These are phyloP conservation scores for Xylaria hypoxylon DNA, from an alignment of 2,329 filamentous ascomycete genomes.

Conservation along the genomic window DNA sequence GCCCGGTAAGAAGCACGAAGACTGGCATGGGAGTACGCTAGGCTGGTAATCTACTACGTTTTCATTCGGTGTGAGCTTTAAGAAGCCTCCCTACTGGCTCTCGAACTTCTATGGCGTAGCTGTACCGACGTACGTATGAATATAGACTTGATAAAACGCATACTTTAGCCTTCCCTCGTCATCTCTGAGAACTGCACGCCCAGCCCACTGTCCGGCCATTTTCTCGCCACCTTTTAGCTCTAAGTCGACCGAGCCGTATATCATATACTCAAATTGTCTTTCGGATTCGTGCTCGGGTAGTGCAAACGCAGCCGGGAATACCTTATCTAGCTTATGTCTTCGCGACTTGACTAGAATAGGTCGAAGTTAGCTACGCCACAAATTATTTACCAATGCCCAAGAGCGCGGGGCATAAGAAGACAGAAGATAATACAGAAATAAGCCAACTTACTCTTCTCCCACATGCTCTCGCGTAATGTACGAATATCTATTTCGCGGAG, in stretches of 20 bases:
- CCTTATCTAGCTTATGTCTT: slow-evolving; percentile 56
- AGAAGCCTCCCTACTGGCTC: background rate
- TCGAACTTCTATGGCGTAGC: background rate
- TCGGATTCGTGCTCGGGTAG: slow-evolving; percentile 11
- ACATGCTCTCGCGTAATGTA: slow-evolving; percentile 55
- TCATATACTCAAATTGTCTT: slow-evolving; percentile 51
- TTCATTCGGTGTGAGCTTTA: background rate
- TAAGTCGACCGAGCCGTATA: slow-evolving; percentile 48
- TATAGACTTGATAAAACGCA: slow-evolving; percentile 51
- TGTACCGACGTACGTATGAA: slow-evolving; percentile 43
- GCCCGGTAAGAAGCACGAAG: background rate
- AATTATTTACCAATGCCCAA: background rate
- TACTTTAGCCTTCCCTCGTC: slow-evolving; percentile 45
- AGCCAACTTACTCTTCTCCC: slow-evolving; percentile 29
- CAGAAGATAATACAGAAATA: background rate
- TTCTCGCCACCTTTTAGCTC: slow-evolving; percentile 41
- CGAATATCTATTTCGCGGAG: slow-evolving; percentile 53
- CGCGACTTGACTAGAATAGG: slow-evolving; percentile 50
- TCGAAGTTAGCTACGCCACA: slow-evolving; percentile 41
- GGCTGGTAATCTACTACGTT: background rate
- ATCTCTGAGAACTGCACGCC: slow-evolving; percentile 44
- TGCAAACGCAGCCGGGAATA: slow-evolving; percentile 56
- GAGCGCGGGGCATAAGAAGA: background rate
- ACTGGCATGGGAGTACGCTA: background rate
- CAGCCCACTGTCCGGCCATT: slow-evolving; percentile 49